Evolutionary conservation across 2,329 filamentous ascomycete genomes (phyloP), one percentile per base, ranked within the genome.

Genomic region (Aspergillus puulaauensis): DNA sequence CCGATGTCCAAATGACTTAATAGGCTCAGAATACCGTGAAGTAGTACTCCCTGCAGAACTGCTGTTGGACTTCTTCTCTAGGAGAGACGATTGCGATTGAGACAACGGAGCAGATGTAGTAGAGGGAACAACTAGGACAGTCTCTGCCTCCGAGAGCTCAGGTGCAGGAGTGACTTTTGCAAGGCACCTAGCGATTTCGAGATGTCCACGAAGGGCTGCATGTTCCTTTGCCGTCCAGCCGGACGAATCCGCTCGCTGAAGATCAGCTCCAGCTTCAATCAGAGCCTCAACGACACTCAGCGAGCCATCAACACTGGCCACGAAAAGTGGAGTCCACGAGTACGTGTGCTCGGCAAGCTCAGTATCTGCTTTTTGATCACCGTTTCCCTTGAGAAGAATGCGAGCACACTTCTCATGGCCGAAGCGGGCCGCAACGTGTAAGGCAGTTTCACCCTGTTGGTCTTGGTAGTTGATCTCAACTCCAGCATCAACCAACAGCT

Each of bases 191-290:
- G 92, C 90, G 68, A 98, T 92, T 1, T 84, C 81, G 64, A 98
- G 83, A 72, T 99, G 93, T 0, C 95, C 95, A 71, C 95, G 83
- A 52, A 99, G 78, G 0, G 93, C 90, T 23, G 95, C 93, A 73
- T 99, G 95, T 70, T 99, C 95, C 70, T 89, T 91, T 1, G 93
- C 89, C 3, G 90, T 95, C 95, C 95, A 99, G 8, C 93, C 93
- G 45, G 92, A 97, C 0, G 88, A 89, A 73, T 99, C 95, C 6
- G 82, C 78, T 58, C 84, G 87, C 56, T 88, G 86, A 3, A 91
- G 77, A 58, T 96, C 86, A 0, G 91, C 91, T 1, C 91, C 91
- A 21, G 89, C 88, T 49, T 88, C 84, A 41, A 96, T 83, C 4
- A 99, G 81, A 23, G 95, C 80, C 68, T 92, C 83, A 0, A 90